A percentile compares a stretch with the other conserved stretches of the same genome.
These are phyloP conservation scores for Leptomonas pyrrhocoris DNA, from an alignment of 208 protist species.

Conservation along the genomic window DNA sequence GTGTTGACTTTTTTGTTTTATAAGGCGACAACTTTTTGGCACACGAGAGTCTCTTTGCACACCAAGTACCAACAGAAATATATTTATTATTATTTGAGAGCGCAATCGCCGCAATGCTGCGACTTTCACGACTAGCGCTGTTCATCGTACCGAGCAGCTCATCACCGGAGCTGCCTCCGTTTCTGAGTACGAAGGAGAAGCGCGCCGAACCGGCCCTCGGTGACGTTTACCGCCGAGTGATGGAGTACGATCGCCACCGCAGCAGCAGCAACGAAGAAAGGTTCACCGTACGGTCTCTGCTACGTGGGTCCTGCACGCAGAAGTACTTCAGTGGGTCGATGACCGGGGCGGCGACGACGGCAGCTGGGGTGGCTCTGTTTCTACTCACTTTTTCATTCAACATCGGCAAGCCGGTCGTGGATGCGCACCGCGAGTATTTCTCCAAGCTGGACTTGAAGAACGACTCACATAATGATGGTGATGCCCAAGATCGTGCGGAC, in stretches of 20 bases:
- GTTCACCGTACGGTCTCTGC: background rate
- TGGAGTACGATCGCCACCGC: conserved; percentile 55
- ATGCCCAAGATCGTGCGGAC: background rate
- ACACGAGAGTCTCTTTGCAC: too few relatives aligned
- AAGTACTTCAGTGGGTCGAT: conserved; percentile 50
- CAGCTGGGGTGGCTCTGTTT: conserved; percentile 38
- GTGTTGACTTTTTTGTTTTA: too few relatives aligned
- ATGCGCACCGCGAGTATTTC: conserved; percentile 51
- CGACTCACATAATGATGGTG: background rate
- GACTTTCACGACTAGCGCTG: conserved; percentile 7
- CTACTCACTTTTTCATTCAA: conserved; percentile 61
- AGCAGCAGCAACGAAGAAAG: background rate
- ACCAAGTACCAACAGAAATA: background rate
- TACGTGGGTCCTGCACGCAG: conserved; percentile 14
- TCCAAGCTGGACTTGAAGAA: background rate
- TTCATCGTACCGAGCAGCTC: conserved; percentile 26
- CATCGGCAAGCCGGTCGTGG: conserved; percentile 64
- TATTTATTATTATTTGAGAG: too few relatives aligned
- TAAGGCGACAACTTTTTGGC: too few relatives aligned
- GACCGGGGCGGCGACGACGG: conserved; percentile 30
- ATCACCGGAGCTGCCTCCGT: conserved; percentile 25
- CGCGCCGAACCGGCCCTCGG: background rate
- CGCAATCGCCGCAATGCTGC: conserved; percentile 35
- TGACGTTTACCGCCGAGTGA: conserved; percentile 47
- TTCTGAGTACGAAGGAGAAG: conserved; percentile 17